Percentiles rank a stretch among this genome's conserved stretches.
Evolutionary conservation across 345 rosid genomes (phyloP).

Genomic region (Dipteronia dyeriana): DNA sequence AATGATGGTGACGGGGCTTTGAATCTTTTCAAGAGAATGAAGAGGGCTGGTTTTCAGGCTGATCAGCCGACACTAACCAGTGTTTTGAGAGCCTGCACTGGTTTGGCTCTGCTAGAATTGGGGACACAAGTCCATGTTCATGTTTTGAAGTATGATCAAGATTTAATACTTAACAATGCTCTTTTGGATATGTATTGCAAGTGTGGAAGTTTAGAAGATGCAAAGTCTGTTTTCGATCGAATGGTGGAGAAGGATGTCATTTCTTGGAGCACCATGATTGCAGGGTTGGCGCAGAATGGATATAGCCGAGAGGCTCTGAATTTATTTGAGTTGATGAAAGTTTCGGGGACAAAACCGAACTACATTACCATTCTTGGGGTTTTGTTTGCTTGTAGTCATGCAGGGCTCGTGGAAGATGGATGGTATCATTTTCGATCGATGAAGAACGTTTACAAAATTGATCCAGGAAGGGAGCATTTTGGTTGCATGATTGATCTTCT

Average conservation of each 20-base stretch:
- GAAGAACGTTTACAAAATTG: constrained; percentile 59
- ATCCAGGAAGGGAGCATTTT: constrained; percentile 69
- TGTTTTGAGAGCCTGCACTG: constrained; percentile 67
- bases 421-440: constrained; percentile 58
- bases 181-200: constrained; percentile 80
- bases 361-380: constrained; percentile 62
- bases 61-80: constrained; percentile 63
- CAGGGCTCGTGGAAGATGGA: constrained; percentile 63
- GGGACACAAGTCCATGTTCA: constrained; percentile 77
- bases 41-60: constrained; percentile 52
- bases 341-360: constrained; percentile 52
- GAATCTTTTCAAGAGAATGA: constrained; percentile 63
- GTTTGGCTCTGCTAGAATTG: constrained; percentile 54
- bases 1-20: constrained; percentile 53
- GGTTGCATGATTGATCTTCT: constrained; percentile 81
- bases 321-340: constrained; percentile 56
- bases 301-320: constrained; percentile 59
- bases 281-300: constrained; percentile 75
- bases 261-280: constrained; percentile 83
- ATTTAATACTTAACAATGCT: constrained; percentile 67
- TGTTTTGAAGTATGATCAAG: constrained; percentile 57
- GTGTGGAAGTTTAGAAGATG: constrained; percentile 71
- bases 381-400: constrained; percentile 80
- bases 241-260: constrained; percentile 66
- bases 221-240: constrained; percentile 39